phyloP scores from a whole-genome alignment of 306 rosid species.

The Phaseolus lunatus region DNA sequence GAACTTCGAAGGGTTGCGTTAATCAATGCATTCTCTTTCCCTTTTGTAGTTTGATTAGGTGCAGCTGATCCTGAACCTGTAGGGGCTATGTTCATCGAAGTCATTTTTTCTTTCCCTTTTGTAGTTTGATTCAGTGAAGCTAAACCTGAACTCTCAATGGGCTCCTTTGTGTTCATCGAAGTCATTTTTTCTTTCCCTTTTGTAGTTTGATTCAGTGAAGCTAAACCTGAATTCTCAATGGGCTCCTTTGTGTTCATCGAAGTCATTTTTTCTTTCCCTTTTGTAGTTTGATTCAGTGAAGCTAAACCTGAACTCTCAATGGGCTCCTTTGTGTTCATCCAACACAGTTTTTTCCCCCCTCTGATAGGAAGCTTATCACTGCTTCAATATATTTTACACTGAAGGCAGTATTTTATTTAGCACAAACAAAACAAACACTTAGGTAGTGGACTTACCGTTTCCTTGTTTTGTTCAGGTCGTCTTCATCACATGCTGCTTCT shows the following conservation, averaged over 20 bases:
- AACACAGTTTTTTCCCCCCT: neutral
- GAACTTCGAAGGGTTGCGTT: neutral
- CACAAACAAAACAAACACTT: neutral
- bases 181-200: neutral
- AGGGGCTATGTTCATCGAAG: neutral
- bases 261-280: neutral
- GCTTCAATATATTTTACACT: neutral
- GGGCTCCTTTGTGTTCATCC: neutral
- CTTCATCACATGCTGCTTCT: neutral
- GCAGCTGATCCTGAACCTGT: neutral
- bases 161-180: neutral
- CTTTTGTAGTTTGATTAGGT: neutral
- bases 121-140: neutral
- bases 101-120: neutral
- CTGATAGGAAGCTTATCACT: constrained; percentile 33
- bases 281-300: neutral
- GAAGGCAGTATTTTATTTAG: neutral
- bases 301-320: neutral
- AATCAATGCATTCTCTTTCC: neutral
- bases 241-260: neutral
- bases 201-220: neutral
- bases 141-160: neutral
- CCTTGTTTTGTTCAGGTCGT: neutral
- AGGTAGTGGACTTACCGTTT: constrained; percentile 33
- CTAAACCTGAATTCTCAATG: neutral